A percentile compares a stretch with the other conserved stretches of the same genome.
These are phyloP conservation scores for Alternaria sp. DNA, from an alignment of 2,329 filamentous ascomycete species.

Conservation along the genomic window DNA sequence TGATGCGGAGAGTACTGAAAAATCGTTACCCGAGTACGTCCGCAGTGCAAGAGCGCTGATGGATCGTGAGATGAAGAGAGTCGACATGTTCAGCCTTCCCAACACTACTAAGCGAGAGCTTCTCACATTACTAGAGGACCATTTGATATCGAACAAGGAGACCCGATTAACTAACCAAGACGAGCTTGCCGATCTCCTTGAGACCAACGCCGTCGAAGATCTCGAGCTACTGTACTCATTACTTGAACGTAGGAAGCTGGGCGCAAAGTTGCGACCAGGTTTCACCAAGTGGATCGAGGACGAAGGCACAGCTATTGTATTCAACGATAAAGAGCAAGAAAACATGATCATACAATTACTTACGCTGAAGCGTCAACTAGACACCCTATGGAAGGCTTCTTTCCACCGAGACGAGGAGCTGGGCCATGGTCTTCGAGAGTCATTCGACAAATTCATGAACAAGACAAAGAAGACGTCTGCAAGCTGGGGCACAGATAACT, in stretches of 20 bases:
- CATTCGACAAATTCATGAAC: slow-evolving; percentile 93
- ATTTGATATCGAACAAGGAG: slow-evolving; percentile 75
- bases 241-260: slow-evolving; percentile 75
- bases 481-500: slow-evolving; percentile 82
- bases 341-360: slow-evolving; percentile 89
- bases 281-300: slow-evolving; percentile 83
- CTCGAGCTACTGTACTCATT: slow-evolving; percentile 81
- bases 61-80: slow-evolving; percentile 75
- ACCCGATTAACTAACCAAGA: slow-evolving; percentile 64
- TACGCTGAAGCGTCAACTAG: slow-evolving; percentile 80
- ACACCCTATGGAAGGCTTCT: slow-evolving; percentile 77
- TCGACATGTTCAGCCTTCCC: slow-evolving; percentile 83
- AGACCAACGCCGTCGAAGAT: slow-evolving; percentile 72
- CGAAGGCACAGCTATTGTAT: slow-evolving; percentile 79
- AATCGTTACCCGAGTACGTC: slow-evolving; percentile 78
- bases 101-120: slow-evolving; percentile 82
- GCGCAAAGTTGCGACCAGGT: slow-evolving; percentile 72
- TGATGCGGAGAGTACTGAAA: slow-evolving; percentile 67
- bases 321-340: slow-evolving; percentile 78
- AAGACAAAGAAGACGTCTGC: slow-evolving; percentile 75
- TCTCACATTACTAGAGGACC: slow-evolving; percentile 75
- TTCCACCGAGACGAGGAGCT: slow-evolving; percentile 83
- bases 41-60: slow-evolving; percentile 74
- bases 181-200: slow-evolving; percentile 77
- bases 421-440: slow-evolving; percentile 79